These are phyloP conservation scores for Oryza coarctata DNA, from an alignment of 176 grass and related monocot genomes.

Conservation along the genomic window DNA sequence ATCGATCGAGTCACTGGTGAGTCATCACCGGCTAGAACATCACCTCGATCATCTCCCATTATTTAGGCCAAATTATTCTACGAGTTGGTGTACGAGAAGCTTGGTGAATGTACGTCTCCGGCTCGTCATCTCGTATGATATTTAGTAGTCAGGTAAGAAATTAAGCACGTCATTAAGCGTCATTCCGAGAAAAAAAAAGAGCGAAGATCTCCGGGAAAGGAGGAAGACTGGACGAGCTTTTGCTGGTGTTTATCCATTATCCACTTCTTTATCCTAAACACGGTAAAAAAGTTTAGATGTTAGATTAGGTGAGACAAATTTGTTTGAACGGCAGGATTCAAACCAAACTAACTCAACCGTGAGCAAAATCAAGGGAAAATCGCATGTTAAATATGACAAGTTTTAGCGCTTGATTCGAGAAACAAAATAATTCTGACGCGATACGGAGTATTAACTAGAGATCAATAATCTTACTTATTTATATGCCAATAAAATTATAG, in stretches of 20 bases:
- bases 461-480: background rate
- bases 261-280: background rate
- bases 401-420: too few species aligned
- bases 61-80: background rate
- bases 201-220: background rate
- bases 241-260: background rate
- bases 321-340: background rate
- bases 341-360: background rate
- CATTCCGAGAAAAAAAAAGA: background rate
- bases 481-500: too few species aligned
- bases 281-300: background rate
- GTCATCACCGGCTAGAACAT: background rate
- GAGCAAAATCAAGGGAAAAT: background rate
- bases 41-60: background rate
- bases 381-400: too few species aligned
- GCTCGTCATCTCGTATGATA: too few species aligned
- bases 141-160: too few species aligned
- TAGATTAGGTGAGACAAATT: background rate
- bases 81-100: background rate
- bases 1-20: constrained; percentile 15
- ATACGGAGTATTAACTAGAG: too few species aligned
- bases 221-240: background rate
- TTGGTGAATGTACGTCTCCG: background rate
- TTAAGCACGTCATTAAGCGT: too few species aligned
- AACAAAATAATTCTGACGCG: too few species aligned